Conservation (phyloP, 1,139 yeast species). For the Kodamaea suecica region DNA sequence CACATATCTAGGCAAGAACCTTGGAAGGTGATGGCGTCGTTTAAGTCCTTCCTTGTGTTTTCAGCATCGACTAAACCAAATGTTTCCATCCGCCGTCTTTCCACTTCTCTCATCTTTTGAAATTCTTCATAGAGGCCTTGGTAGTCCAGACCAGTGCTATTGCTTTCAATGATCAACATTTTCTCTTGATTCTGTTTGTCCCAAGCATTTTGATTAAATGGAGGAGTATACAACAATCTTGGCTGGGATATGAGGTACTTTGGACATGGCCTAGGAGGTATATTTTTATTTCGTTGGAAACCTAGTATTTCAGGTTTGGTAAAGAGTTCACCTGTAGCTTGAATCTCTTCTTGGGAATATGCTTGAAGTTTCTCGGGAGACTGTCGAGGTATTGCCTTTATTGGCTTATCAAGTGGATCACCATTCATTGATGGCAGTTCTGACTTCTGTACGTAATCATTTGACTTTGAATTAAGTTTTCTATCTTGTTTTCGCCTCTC, state of each 20-base stretch:
- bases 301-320: constrained; percentile 30
- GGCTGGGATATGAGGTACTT: constrained; percentile 38
- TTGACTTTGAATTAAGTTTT: constrained; percentile 3
- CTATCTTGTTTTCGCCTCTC: constrained; percentile 3
- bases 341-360: constrained; percentile 22
- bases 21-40: constrained; percentile 80
- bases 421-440: constrained; percentile 10
- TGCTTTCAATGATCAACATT: constrained; percentile 36
- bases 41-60: constrained; percentile 73
- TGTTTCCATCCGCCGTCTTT: constrained; percentile 76
- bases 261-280: constrained; percentile 32
- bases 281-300: constrained; percentile 16
- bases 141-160: constrained; percentile 32
- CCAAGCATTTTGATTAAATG: constrained; percentile 38
- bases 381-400: constrained; percentile 23
- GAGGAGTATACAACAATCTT: constrained; percentile 34
- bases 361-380: constrained; percentile 21
- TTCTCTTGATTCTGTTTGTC: constrained; percentile 40
- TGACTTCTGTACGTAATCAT: constrained; percentile 7
- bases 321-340: constrained; percentile 29
- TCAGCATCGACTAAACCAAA: constrained; percentile 87
- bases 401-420: constrained; percentile 20
- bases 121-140: constrained; percentile 51
- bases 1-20: constrained; percentile 96
- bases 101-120: constrained; percentile 72